phyloP scores from a whole-genome alignment of 164 flowering plant species.

The Litsea cubeba region DNA sequence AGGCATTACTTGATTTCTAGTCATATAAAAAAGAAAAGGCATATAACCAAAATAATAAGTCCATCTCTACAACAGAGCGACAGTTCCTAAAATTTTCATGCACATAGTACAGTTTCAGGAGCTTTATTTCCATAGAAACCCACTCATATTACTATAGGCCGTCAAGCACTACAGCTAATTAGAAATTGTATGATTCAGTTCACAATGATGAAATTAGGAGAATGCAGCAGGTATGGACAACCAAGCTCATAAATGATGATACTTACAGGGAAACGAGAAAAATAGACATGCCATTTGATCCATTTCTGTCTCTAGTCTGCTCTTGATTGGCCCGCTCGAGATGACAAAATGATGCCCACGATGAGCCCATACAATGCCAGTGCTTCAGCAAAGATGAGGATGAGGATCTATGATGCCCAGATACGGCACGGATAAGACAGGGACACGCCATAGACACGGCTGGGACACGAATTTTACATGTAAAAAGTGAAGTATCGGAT shows the following conservation, averaged over 20 bases:
- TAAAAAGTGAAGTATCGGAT: too few species aligned
- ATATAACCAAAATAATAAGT: too few species aligned
- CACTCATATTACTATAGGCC: not conserved
- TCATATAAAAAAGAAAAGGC: too few species aligned
- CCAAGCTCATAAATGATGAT: constrained; percentile 3
- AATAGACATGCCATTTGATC: not conserved
- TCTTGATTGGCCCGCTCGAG: constrained; percentile 84
- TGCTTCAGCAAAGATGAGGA: constrained; percentile 85
- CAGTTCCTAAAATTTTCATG: too few species aligned
- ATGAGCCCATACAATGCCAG: constrained; percentile 76
- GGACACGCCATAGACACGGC: too few species aligned
- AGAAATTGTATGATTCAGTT: constrained; percentile 2
- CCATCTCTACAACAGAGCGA: too few species aligned
- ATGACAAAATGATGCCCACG: constrained; percentile 82
- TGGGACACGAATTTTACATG: too few species aligned
- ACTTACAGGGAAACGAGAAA: constrained; percentile 7
- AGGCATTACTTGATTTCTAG: too few species aligned
- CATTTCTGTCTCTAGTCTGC: constrained; percentile 39
- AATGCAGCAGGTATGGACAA: constrained; percentile 4
- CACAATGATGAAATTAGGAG: constrained; percentile 8
- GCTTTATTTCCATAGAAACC: not conserved
- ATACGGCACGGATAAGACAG: too few species aligned
- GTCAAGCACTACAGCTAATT: not conserved
- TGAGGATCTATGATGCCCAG: too few species aligned
- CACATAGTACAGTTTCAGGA: not conserved